phyloP scores from a whole-genome alignment of 108 stramenopile species.

The Discostella pseudostelligera region DNA sequence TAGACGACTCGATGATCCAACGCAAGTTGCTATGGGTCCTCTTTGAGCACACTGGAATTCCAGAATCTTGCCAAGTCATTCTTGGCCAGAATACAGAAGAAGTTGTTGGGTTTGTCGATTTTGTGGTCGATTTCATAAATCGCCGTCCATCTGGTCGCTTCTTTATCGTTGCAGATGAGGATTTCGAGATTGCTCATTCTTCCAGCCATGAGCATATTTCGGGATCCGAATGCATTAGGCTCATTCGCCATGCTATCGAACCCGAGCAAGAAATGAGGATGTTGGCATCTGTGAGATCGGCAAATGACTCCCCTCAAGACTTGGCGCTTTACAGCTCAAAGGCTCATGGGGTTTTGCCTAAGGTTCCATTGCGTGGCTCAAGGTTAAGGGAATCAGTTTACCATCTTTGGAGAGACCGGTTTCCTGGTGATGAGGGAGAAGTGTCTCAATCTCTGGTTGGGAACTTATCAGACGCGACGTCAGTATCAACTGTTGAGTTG shows the following conservation, averaged over 20 bases:
- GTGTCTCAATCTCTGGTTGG: not conserved
- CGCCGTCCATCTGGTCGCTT: constrained; percentile 48
- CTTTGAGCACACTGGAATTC: constrained; percentile 50
- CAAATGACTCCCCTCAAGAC: constrained; percentile 62
- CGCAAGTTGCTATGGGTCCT: constrained; percentile 50
- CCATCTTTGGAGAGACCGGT: constrained; percentile 48
- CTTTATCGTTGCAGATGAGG: constrained; percentile 66
- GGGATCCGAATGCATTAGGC: constrained; percentile 51
- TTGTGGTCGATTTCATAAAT: constrained; percentile 42
- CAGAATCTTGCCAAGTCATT: constrained; percentile 32
- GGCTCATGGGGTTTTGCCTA: constrained; percentile 63
- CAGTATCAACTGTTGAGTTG: constrained; percentile 8
- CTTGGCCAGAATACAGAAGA: constrained; percentile 52
- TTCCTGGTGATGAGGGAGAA: constrained; percentile 23
- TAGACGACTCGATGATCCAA: constrained; percentile 65
- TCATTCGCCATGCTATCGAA: constrained; percentile 22
- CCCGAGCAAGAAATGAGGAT: constrained; percentile 27
- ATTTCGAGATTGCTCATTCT: constrained; percentile 61
- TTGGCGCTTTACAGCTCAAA: constrained; percentile 47
- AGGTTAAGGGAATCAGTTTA: constrained; percentile 51
- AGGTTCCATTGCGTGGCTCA: constrained; percentile 49
- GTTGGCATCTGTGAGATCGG: constrained; percentile 27
- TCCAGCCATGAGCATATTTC: constrained; percentile 53
- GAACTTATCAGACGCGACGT: not conserved
- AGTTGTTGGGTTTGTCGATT: constrained; percentile 54